Conservation (phyloP, 345 rosid genomes). For the Salix purpurea region DNA sequence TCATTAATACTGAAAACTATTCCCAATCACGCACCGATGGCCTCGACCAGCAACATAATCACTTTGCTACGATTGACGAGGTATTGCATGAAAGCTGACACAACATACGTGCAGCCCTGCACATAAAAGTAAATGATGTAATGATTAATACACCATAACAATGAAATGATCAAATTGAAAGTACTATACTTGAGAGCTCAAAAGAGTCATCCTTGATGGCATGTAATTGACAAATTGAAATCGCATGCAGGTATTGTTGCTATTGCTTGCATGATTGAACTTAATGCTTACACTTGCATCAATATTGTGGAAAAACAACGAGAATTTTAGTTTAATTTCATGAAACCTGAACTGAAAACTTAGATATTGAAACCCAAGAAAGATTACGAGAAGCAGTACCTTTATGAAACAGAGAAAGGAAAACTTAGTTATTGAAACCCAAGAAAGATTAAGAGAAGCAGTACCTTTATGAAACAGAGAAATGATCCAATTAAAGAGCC, state of each 20-base stretch:
- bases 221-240: no score
- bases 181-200: no score
- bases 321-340: no score
- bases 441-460: not conserved
- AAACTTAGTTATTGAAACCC: not conserved
- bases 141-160: not conserved
- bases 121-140: not conserved
- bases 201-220: no score
- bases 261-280: no score
- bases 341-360: no score
- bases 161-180: no score
- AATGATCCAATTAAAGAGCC: constrained; percentile 76
- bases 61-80: constrained; percentile 52
- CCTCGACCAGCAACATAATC: constrained; percentile 72
- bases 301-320: no score
- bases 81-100: constrained; percentile 51
- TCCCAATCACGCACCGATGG: constrained; percentile 57
- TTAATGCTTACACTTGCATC: no score
- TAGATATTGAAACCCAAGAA: not conserved
- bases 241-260: no score
- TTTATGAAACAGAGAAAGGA: constrained; percentile 63
- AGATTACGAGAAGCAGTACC: constrained; percentile 27
- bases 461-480: constrained; percentile 75
- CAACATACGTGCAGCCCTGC: constrained; percentile 75
- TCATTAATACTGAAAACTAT: not conserved